phyloP scores from a whole-genome alignment of 768 basidiomycete species.

The Sistotremastrum suecicum region DNA sequence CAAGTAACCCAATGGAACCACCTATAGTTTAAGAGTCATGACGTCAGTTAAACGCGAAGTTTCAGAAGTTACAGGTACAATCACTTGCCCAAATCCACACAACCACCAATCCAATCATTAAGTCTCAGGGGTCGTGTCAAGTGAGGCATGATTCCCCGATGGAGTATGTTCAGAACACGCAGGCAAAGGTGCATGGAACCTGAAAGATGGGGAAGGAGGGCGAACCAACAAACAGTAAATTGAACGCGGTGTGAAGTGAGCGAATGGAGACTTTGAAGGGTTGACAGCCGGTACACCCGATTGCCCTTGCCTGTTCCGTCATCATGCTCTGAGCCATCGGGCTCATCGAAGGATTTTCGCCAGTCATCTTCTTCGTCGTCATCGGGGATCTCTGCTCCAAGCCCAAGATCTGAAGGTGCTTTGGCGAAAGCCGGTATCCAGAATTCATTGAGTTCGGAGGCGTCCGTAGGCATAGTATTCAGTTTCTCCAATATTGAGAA shows the following conservation, averaged over 20 bases:
- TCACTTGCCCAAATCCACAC: constrained; percentile 62
- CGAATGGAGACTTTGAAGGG: constrained; percentile 67
- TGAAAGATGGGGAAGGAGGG: constrained; percentile 48
- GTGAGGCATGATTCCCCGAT: constrained; percentile 72
- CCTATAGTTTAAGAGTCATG: constrained; percentile 27
- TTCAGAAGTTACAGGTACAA: not conserved
- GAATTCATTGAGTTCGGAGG: constrained; percentile 58
- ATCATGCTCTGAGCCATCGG: constrained; percentile 20
- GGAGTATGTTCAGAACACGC: constrained; percentile 63
- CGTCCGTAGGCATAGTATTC: constrained; percentile 58
- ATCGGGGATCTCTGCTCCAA: constrained; percentile 22
- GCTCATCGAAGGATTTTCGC: constrained; percentile 75
- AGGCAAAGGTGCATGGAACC: constrained; percentile 15
- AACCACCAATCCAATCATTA: constrained; percentile 87
- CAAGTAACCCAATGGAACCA: constrained; percentile 73
- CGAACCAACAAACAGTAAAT: constrained; percentile 72
- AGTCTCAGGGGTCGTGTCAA: constrained; percentile 61
- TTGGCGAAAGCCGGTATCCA: constrained; percentile 61
- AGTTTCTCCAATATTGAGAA: constrained; percentile 55
- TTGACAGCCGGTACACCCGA: constrained; percentile 49
- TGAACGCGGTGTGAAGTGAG: constrained; percentile 65
- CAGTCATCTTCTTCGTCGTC: constrained; percentile 50
- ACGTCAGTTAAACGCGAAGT: not conserved
- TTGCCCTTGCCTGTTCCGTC: constrained; percentile 21
- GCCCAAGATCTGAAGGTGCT: constrained; percentile 16